Conservation (phyloP, 2,329 filamentous ascomycete species). For the Nemania abortiva region DNA sequence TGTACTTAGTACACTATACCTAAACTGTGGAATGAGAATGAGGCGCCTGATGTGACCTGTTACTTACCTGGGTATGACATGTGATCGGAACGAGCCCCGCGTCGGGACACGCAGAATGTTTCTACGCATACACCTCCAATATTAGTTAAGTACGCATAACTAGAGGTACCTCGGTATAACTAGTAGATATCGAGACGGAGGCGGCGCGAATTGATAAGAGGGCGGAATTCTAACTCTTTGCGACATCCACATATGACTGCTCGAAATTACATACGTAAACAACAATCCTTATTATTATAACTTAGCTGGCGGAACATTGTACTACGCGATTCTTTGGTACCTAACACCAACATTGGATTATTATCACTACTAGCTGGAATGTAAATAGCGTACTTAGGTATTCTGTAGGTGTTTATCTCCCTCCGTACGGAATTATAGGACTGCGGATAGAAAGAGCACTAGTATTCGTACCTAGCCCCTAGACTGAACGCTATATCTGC, state of each 20-base stretch:
- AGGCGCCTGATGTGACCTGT: neutral
- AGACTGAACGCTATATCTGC: conserved; percentile 6
- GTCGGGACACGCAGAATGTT: conserved; percentile 4
- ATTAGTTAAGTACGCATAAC: neutral
- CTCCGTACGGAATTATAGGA: neutral
- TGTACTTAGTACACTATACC: neutral
- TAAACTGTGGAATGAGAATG: too few relatives aligned
- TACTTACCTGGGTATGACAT: neutral
- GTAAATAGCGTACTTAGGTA: neutral
- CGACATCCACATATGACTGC: neutral
- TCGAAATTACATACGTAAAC: neutral
- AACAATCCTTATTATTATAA: neutral
- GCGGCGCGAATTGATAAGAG: neutral
- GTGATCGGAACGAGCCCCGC: conserved; percentile 9
- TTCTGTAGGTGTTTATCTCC: neutral
- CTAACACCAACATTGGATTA: neutral
- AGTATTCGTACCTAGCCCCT: neutral
- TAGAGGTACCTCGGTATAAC: conserved; percentile 1
- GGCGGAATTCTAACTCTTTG: neutral
- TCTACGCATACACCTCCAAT: neutral
- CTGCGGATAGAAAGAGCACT: neutral
- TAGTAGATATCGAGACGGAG: neutral
- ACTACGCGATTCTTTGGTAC: neutral
- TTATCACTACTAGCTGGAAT: neutral
- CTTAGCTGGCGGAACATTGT: neutral